A percentile compares a stretch with the other conserved stretches of the same genome.
Conservation (phyloP, 1,139 yeast species). For the Taphrina flavorubra region DNA sequence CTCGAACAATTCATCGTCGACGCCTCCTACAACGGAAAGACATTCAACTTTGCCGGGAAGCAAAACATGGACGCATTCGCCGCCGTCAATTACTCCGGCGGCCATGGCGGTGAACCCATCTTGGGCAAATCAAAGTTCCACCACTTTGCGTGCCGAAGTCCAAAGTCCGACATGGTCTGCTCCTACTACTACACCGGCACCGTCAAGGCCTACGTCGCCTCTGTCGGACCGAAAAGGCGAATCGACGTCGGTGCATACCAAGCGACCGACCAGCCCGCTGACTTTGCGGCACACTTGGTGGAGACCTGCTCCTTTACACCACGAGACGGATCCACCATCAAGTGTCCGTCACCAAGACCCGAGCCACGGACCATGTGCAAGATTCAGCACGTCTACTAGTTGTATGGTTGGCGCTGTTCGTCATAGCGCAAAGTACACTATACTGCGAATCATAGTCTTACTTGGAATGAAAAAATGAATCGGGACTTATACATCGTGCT, state of each 20-base stretch:
- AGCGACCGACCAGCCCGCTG: background rate
- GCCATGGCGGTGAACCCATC: background rate
- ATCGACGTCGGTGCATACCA: slow-evolving; percentile 1
- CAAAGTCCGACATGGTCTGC: background rate
- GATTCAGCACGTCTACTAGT: background rate
- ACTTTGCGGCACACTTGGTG: background rate
- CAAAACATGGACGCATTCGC: slow-evolving; percentile 10
- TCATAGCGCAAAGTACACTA: no score
- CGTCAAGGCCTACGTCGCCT: background rate
- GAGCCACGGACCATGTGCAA: background rate
- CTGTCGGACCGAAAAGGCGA: background rate
- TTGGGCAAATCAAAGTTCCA: background rate
- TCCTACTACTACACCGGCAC: slow-evolving; percentile 1
- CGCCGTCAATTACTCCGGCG: background rate
- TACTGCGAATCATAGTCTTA: no score
- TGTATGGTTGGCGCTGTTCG: no score
- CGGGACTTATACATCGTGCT: no score
- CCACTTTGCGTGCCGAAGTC: slow-evolving; percentile 5
- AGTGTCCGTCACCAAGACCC: background rate
- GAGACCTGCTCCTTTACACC: slow-evolving; percentile 5
- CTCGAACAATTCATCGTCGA: slow-evolving; percentile 6
- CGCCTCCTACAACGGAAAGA: background rate
- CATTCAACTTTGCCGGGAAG: background rate
- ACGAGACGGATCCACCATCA: background rate
- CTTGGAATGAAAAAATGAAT: no score